Percentiles rank a stretch among this genome's conserved stretches.
phyloP scores from a whole-genome alignment of 148 eudicot species.

The Rhododendron simsii region DNA sequence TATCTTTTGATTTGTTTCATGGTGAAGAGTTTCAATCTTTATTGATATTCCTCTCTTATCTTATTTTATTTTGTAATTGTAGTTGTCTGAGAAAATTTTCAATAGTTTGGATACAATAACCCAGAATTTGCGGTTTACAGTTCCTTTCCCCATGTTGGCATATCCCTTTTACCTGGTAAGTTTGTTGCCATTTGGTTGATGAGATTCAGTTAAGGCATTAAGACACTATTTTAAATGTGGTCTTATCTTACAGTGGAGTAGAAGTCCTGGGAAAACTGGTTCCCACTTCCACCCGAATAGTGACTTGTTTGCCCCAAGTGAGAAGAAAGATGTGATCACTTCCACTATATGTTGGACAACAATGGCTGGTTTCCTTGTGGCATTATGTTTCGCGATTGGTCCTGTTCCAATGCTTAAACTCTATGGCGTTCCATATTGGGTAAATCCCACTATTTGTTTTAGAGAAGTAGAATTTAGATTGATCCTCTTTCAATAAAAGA shows the following conservation, averaged over 20 bases:
- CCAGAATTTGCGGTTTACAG: slow-evolving; percentile 29
- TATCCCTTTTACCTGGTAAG: slow-evolving; percentile 51
- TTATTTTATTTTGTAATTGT: slow-evolving; percentile 3
- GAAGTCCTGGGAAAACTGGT: slow-evolving; percentile 53
- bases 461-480: neutral
- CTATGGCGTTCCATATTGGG: slow-evolving; percentile 47
- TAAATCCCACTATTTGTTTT: slow-evolving; percentile 8
- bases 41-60: neutral
- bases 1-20: neutral
- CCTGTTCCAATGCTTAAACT: slow-evolving; percentile 42
- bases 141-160: slow-evolving; percentile 48
- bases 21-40: neutral
- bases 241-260: slow-evolving; percentile 24
- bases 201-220: neutral
- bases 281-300: slow-evolving; percentile 50
- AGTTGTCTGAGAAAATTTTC: slow-evolving; percentile 43
- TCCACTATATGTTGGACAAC: slow-evolving; percentile 49
- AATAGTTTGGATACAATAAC: slow-evolving; percentile 30
- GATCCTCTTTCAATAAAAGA: neutral
- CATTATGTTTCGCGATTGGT: slow-evolving; percentile 33
- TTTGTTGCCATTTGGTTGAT: neutral
- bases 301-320: slow-evolving; percentile 38
- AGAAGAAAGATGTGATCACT: slow-evolving; percentile 44
- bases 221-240: neutral
- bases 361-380: slow-evolving; percentile 41